Evolutionary conservation across 75 land plant genomes (phyloP).

Genomic region (Sequoia sempervirens): DNA sequence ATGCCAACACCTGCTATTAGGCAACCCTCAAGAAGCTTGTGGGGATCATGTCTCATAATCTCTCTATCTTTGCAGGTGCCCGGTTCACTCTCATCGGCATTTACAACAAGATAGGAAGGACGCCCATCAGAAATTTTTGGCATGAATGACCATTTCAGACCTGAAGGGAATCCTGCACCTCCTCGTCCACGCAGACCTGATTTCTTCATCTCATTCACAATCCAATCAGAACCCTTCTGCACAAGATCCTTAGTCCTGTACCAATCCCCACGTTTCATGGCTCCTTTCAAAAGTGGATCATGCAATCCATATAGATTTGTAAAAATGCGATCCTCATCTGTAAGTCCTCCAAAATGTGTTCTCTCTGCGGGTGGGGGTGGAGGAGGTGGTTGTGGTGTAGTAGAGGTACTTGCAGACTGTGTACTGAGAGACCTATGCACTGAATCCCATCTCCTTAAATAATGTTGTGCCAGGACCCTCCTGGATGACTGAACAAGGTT

Average conservation of each 20-base stretch:
- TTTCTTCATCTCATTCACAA: conserved; percentile 90
- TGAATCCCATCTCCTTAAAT: conserved; percentile 7
- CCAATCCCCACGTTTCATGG: conserved; percentile 89
- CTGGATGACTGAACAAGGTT: conserved; percentile 10
- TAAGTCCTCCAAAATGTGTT: conserved; percentile 79
- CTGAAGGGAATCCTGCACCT: conserved; percentile 94
- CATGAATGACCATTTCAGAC: conserved; percentile 97
- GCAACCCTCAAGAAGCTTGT: conserved; percentile 59
- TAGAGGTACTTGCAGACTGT: conserved; percentile 33
- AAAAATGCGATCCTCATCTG: conserved; percentile 87
- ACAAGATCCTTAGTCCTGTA: conserved; percentile 86
- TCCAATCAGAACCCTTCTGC: conserved; percentile 88
- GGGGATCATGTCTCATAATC: conserved; percentile 96
- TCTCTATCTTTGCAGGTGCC: conserved; percentile 96
- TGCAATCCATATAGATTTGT: conserved; percentile 87
- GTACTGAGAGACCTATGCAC: conserved; percentile 34
- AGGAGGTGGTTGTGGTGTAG: conserved; percentile 63
- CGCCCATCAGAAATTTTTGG: conserved; percentile 93
- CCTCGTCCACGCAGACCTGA: conserved; percentile 89
- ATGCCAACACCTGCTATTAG: conserved; percentile 64
- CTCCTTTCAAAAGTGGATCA: conserved; percentile 85
- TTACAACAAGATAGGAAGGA: conserved; percentile 88
- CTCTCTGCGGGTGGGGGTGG: conserved; percentile 87
- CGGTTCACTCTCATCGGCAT: conserved; percentile 98
- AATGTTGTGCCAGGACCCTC: neutral